Base-by-base conservation (phyloP, 2,329 filamentous ascomycete species). In the Phoma herbarum region DNA sequence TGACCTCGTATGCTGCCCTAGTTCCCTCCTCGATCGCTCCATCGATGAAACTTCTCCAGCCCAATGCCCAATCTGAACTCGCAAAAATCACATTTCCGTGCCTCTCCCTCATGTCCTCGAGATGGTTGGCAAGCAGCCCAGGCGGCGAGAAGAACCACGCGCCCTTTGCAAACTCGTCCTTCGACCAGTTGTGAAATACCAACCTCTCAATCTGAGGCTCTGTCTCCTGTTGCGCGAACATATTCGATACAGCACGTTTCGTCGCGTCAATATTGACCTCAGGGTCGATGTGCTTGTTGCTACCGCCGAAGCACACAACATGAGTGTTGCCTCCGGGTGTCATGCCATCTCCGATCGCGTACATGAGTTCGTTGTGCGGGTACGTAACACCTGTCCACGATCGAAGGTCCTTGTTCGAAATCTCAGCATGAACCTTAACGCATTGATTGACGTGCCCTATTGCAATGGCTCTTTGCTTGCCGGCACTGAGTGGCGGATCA, bases 31-130 rank as follows among this genome's bases (percentile, higher is more conserved):
- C 79, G 41, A 83, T 82, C 0, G 81, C 82, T 0, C 81, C 82
- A 59, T 84, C 82, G 12, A 83, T 82, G 37, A 83, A 83, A 22
- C 81, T 79, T 0, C 82, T 71, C 82, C 82, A 83, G 0, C 81
- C 81, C 8, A 80, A 62, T 2, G 81, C 81, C 81, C 81, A 83
- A 45, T 84, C 82, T 0, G 80, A 79, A 51, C 76, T 81, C 0
- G 80, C 80, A 72, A 84, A 84, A 4, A 81, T 60, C 4, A 83
- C 65, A 33, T 81, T 80, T 0, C 79, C 80, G 37, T 82, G 79
- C 1, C 75, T 70, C 1, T 69, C 70, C 35, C 80, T 66, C 63
- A 83, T 72, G n/a, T 76, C 76, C 0, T 77, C 70, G 0, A 82
- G 67, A 52, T 82, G 77, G 1, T 68, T 73, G 0, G 72, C 69